Percentiles rank a stretch among this genome's conserved stretches.
phyloP scores from a whole-genome alignment of 2,329 filamentous ascomycete species.

The Drechslera avenae region DNA sequence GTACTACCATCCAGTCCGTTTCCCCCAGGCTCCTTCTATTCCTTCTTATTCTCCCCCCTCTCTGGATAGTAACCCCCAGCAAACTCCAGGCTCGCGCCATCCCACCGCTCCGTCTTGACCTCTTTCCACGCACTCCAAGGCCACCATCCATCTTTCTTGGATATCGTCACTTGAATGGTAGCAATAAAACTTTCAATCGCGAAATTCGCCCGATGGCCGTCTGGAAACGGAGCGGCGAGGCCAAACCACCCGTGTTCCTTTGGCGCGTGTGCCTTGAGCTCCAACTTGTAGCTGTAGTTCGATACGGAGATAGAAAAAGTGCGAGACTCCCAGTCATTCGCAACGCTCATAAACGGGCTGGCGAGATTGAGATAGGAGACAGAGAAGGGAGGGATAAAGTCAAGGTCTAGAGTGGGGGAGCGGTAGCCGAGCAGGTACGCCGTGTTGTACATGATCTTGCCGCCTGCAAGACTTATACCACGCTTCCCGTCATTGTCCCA shows the following conservation, averaged over 20 bases:
- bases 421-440: slow-evolving; percentile 57
- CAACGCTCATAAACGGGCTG: slow-evolving; percentile 52
- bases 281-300: slow-evolving; percentile 50
- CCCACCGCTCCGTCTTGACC: slow-evolving; percentile 49
- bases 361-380: slow-evolving; percentile 37
- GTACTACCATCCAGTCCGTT: background rate
- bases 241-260: slow-evolving; percentile 52
- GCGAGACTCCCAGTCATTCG: slow-evolving; percentile 49
- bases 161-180: slow-evolving; percentile 51
- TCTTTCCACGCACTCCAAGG: slow-evolving; percentile 47
- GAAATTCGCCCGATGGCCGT: slow-evolving; percentile 53
- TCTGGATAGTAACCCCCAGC: slow-evolving; percentile 55
- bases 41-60: slow-evolving; percentile 46
- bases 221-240: slow-evolving; percentile 53
- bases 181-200: slow-evolving; percentile 56
- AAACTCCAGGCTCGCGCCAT: slow-evolving; percentile 55
- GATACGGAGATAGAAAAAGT: slow-evolving; percentile 47
- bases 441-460: slow-evolving; percentile 42
- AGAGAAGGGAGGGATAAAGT: slow-evolving; percentile 55
- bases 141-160: slow-evolving; percentile 44
- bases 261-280: slow-evolving; percentile 49
- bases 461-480: slow-evolving; percentile 41
- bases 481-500: slow-evolving; percentile 23
- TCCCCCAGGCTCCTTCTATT: slow-evolving; percentile 1
- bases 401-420: slow-evolving; percentile 42